Evolutionary conservation across 257 asterid species (phyloP).

Genomic region (Scutellaria baicalensis): DNA sequence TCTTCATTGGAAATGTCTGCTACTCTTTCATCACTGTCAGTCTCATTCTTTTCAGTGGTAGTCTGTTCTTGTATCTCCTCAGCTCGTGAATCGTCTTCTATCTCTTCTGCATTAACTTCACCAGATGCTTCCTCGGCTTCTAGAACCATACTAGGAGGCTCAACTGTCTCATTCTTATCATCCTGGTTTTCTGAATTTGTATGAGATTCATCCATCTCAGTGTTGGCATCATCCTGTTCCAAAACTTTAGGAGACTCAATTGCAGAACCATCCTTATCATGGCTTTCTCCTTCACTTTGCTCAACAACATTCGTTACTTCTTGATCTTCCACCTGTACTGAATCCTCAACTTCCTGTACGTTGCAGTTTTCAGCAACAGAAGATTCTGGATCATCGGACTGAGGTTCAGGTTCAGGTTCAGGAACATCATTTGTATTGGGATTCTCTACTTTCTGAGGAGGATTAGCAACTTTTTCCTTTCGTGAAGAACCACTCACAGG

Average conservation of each 20-base stretch:
- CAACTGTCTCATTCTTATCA: slow-evolving; percentile 3
- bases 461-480: slow-evolving; percentile 12
- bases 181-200: slow-evolving; percentile 3
- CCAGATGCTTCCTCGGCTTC: slow-evolving; percentile 11
- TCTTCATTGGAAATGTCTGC: slow-evolving; percentile 15
- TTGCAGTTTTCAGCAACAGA: background rate
- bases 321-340: slow-evolving; percentile 11
- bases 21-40: slow-evolving; percentile 15
- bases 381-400: slow-evolving; percentile 22
- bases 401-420: slow-evolving; percentile 8
- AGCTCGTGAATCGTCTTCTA: slow-evolving; percentile 6
- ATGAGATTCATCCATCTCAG: slow-evolving; percentile 7
- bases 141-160: background rate
- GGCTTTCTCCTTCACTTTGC: slow-evolving; percentile 10
- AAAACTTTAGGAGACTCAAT: slow-evolving; percentile 1
- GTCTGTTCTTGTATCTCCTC: slow-evolving; percentile 19
- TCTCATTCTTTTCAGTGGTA: background rate
- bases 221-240: background rate
- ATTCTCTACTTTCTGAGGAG: slow-evolving; percentile 10
- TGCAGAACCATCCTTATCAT: background rate
- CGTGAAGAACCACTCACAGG: background rate
- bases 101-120: slow-evolving; percentile 5
- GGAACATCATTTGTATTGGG: background rate
- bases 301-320: background rate
- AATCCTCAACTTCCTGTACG: slow-evolving; percentile 9